Evolutionary conservation across 768 basidiomycete species (phyloP), one percentile per base, ranked within the genome.

Genomic region (Pleurotus eryngii): DNA sequence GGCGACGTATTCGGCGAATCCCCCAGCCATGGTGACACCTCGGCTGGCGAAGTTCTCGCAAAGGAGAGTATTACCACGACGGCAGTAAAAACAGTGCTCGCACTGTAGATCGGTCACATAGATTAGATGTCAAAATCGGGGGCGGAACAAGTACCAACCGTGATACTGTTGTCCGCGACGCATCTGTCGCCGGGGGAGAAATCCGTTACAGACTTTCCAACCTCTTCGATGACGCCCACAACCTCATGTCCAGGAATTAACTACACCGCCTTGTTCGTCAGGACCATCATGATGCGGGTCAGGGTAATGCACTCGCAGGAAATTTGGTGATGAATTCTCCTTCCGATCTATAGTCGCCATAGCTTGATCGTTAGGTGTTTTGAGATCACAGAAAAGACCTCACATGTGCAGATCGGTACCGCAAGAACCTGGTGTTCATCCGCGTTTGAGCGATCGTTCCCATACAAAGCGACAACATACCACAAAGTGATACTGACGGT

Each of bases 131-230:
- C 49, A 37, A 38, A 22, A 8, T 39, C 49, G 8, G n/a, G 35
- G 9, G 14, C 1, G 24, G 24, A 26, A 30, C 20, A n/a, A n/a
- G 39, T 11, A 18, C 85, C 67, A 58, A 87, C 89, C 49, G 86
- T 84, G 55, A 82, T 76, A 59, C 86, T 81, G 39, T 89, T 87
- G 70, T 96, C 93, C 22, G 89, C 90, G 39, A 91, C 93, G 64
- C 87, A 86, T 51, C 92, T 85, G 65, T 95, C 93, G 26, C 93
- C 93, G 12, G 83, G 68, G 1, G 76, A 71, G 64, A 95, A 92
- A 4, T 81, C 89, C 60, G 82, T 82, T 47, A 95, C 92, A 58
- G 90, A 82, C 74, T 86, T 88, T 20, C 93, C 92, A 63, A 90
- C 75, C 60, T 86, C 83, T 24, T 87, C 83, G 54, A 93, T 74